These are phyloP conservation scores for Suhomyces kilbournensis DNA, from an alignment of 805 yeast species.

Conservation along the genomic window DNA sequence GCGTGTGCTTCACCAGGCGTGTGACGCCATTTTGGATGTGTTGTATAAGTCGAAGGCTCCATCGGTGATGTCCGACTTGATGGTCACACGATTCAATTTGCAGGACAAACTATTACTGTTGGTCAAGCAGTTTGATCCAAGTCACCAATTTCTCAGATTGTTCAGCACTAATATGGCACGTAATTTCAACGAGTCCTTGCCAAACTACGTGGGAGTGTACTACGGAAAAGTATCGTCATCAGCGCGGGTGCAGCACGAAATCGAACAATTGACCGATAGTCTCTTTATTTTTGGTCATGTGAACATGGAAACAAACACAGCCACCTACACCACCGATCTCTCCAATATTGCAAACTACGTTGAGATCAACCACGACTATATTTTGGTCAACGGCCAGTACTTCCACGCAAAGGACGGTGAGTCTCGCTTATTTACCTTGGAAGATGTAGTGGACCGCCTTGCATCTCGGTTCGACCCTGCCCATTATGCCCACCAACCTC, in stretches of 20 bases:
- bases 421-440: conserved; percentile 23
- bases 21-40: conserved; percentile 41
- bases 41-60: conserved; percentile 58
- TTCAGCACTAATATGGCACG: conserved; percentile 66
- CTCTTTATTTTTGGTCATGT: conserved; percentile 69
- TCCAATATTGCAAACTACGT: conserved; percentile 26
- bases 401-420: conserved; percentile 13
- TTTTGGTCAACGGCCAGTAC: conserved; percentile 32
- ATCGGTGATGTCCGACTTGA: conserved; percentile 66
- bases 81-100: conserved; percentile 60
- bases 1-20: conserved; percentile 17
- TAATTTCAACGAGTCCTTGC: conserved; percentile 68
- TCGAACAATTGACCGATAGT: conserved; percentile 56
- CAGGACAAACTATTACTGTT: conserved; percentile 47
- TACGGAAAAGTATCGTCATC: conserved; percentile 53
- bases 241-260: conserved; percentile 13
- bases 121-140: conserved; percentile 31
- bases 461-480: conserved; percentile 16
- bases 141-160: conserved; percentile 35
- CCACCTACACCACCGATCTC: conserved; percentile 19
- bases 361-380: conserved; percentile 41
- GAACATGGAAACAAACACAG: conserved; percentile 31
- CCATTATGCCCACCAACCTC: background rate
- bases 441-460: conserved; percentile 33
- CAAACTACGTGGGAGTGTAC: conserved; percentile 68